Evolutionary conservation across 2,329 filamentous ascomycete species (phyloP), one percentile per base, ranked within the genome.

Genomic region (Xylaria sp.): DNA sequence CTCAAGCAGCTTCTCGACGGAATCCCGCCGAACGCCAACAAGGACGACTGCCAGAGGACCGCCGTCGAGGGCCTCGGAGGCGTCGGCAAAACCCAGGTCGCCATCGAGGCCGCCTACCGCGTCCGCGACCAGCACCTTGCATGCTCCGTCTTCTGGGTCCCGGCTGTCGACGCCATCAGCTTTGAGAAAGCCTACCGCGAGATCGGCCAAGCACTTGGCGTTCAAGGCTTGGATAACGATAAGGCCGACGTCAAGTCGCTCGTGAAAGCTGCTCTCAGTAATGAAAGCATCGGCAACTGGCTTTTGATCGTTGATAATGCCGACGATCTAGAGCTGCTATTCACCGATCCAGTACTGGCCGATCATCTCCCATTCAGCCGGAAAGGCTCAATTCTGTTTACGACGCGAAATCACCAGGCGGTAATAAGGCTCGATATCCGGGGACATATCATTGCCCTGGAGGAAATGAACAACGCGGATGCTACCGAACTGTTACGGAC

Each of bases 201-300:
- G 0, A 78, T 79, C 28, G 78, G 72, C 3, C 55, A 58, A 15
- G 43, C 70, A 78, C 2, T 50, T 67, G 0, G 46, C 77, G 1
- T 37, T 67, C 1, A 73, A 72, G 4, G 70, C 74, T 4, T 67
- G 78, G n/a, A n/a, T 4, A 64, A 79, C n/a, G 64, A 72, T 1
- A 71, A 76, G 4, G 71, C 69, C 0, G 75, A 82, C 57, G 55
- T 78, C 2, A 78, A 74, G 42, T 23, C 37, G 11, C 70, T 79
- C 1, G 75, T 82, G 3, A 77, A 77, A 38, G 45, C 40, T 4
- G 67, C 65, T 11, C 62, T 82, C 1, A 75, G 71, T 37, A 2
- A 70, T 54, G 54, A 63, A 4, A 60, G 37, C n/a, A 61, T 47
- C 1, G 70, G 73, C 6, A 62, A 42, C 43, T 62, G 54, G 60